A percentile compares a stretch with the other conserved stretches of the same genome.
These are phyloP conservation scores for Sordariomycetes sp. DNA, from an alignment of 2,329 filamentous ascomycete species.

Conservation along the genomic window DNA sequence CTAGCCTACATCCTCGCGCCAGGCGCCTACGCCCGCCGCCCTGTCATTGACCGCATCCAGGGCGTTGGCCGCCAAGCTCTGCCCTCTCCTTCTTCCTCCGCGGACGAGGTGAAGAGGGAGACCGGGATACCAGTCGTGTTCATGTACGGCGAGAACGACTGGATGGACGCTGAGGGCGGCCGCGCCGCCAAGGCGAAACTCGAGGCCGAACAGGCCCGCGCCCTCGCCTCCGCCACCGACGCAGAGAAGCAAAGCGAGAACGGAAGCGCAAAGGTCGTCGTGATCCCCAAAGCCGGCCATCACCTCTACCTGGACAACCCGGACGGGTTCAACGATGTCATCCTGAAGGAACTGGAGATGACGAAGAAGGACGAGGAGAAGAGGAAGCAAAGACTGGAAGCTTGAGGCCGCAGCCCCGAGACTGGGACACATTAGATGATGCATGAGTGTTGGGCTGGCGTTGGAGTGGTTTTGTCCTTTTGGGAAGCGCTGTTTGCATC, in stretches of 20 bases:
- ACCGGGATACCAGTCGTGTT: slow-evolving; percentile 76
- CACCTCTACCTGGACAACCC: slow-evolving; percentile 53
- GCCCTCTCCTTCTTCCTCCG: slow-evolving; percentile 13
- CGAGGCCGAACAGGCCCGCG: slow-evolving; percentile 52
- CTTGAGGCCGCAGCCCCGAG: too few relatives aligned
- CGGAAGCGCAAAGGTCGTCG: slow-evolving; percentile 71
- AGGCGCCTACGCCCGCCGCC: slow-evolving; percentile 82
- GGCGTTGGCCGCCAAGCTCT: slow-evolving; percentile 69
- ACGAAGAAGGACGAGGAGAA: slow-evolving; percentile 22
- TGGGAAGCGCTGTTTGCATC: too few relatives aligned
- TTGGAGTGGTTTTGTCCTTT: too few relatives aligned
- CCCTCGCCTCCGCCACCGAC: slow-evolving; percentile 50
- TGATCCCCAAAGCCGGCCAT: slow-evolving; percentile 56
- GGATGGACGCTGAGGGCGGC: slow-evolving; percentile 94
- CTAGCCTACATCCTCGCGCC: slow-evolving; percentile 88
- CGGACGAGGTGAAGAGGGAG: slow-evolving; percentile 25
- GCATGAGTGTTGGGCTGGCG: too few relatives aligned
- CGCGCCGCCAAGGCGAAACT: slow-evolving; percentile 73
- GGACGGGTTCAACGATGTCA: slow-evolving; percentile 44
- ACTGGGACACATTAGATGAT: too few relatives aligned
- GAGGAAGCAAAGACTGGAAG: slow-evolving; percentile 10
- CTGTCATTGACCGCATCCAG: slow-evolving; percentile 79
- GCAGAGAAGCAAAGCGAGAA: slow-evolving; percentile 66
- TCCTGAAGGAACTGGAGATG: slow-evolving; percentile 44
- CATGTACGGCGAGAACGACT: slow-evolving; percentile 97